Conservation (phyloP, 129 eudicot species). For the Heracleum sosnowskyi region DNA sequence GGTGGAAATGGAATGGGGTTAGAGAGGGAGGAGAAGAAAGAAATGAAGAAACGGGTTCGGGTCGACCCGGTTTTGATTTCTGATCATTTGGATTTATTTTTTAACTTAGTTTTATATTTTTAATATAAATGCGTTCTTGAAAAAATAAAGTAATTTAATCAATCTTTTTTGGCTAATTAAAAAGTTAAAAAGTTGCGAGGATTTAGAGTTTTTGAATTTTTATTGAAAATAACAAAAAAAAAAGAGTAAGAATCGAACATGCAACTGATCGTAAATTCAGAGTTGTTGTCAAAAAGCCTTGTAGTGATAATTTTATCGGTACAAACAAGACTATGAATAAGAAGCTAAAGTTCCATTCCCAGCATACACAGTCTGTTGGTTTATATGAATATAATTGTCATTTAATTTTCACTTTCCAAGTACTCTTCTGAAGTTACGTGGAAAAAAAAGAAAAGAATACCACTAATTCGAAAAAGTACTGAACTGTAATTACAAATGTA, state of each 20-base stretch:
- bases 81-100: no score
- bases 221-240: no score
- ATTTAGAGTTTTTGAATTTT: no score
- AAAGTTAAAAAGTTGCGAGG: no score
- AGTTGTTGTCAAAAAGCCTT: no score
- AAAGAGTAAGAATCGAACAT: no score
- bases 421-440: background rate
- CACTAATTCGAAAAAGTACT: background rate
- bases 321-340: background rate
- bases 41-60: background rate
- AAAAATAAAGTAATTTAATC: no score
- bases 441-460: background rate
- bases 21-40: background rate
- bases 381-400: background rate
- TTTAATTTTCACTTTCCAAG: background rate
- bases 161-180: no score
- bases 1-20: background rate
- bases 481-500: conserved; percentile 1
- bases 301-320: background rate
- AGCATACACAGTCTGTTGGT: background rate
- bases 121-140: no score
- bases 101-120: no score
- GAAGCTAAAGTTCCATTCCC: background rate
- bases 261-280: no score
- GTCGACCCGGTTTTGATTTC: background rate